These are phyloP conservation scores for Boletus speciosus DNA, from an alignment of 768 basidiomycete species.

Conservation along the genomic window DNA sequence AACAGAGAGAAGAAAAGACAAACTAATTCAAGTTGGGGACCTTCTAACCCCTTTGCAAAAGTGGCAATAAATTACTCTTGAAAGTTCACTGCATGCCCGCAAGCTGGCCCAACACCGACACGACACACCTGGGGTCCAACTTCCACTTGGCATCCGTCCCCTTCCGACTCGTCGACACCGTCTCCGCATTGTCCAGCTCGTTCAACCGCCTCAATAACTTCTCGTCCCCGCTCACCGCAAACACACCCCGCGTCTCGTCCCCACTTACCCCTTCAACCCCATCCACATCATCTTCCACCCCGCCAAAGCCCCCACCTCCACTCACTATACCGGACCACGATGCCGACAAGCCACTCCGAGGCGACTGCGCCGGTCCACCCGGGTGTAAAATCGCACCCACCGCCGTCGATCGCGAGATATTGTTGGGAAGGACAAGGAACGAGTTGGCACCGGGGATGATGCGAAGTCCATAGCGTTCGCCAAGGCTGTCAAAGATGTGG, in stretches of 20 bases:
- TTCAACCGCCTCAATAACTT: slow-evolving; percentile 72
- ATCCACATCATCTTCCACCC: background rate
- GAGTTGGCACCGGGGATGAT: slow-evolving; percentile 78
- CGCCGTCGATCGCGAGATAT: slow-evolving; percentile 79
- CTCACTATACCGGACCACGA: slow-evolving; percentile 35
- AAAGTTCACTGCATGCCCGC: background rate
- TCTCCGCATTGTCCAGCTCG: slow-evolving; percentile 70
- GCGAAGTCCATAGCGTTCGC: slow-evolving; percentile 77
- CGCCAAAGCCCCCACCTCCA: background rate
- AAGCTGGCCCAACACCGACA: slow-evolving; percentile 28
- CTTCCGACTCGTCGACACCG: slow-evolving; percentile 63
- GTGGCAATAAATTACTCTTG: background rate
- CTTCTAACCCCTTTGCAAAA: background rate
- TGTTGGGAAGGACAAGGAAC: slow-evolving; percentile 81
- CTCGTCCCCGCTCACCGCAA: slow-evolving; percentile 74
- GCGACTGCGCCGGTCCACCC: slow-evolving; percentile 44
- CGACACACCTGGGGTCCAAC: slow-evolving; percentile 37
- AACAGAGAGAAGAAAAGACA: background rate
- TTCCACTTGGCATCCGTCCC: slow-evolving; percentile 82
- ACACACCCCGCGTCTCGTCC: slow-evolving; percentile 54
- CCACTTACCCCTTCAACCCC: slow-evolving; percentile 27
- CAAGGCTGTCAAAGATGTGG: slow-evolving; percentile 85
- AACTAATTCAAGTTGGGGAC: background rate
- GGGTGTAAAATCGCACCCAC: slow-evolving; percentile 77
- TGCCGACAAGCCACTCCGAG: slow-evolving; percentile 30